These are phyloP conservation scores for Chaetothyriales sp. DNA, from an alignment of 2,329 filamentous ascomycete species.

Conservation along the genomic window DNA sequence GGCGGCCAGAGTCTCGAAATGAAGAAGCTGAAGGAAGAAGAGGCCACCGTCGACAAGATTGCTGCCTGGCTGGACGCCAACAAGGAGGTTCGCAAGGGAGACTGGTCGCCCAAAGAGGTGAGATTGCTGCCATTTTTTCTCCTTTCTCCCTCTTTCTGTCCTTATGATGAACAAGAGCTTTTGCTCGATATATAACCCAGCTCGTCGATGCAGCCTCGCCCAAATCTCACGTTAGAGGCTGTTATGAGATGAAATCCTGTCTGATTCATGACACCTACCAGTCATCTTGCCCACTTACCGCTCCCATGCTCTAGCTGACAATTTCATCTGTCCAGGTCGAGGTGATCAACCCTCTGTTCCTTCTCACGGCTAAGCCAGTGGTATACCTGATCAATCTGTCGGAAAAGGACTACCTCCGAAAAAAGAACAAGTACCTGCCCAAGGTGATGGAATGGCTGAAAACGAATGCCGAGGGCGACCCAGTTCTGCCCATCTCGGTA, in stretches of 20 bases:
- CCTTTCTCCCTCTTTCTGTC: constrained; percentile 11
- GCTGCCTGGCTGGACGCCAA: constrained; percentile 68
- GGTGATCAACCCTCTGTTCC: constrained; percentile 89
- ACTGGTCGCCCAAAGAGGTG: constrained; percentile 93
- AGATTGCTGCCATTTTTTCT: constrained; percentile 25
- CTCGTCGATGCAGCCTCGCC: constrained; percentile 79
- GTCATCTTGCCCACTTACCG: constrained; percentile 6
- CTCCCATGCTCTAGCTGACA: constrained; percentile 5
- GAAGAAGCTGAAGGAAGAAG: constrained; percentile 92
- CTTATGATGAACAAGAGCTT: constrained; percentile 96
- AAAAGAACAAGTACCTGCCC: constrained; percentile 98
- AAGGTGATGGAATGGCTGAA: constrained; percentile 95
- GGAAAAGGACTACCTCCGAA: constrained; percentile 90
- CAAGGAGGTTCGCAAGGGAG: constrained; percentile 84
- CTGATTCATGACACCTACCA: constrained; percentile 38
- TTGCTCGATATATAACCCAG: constrained; percentile 96
- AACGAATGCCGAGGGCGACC: constrained; percentile 70
- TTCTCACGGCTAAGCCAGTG: constrained; percentile 90
- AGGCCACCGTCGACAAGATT: constrained; percentile 83
- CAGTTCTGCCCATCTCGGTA: constrained; percentile 85
- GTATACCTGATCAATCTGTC: constrained; percentile 95
- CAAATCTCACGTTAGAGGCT: constrained; percentile 57
- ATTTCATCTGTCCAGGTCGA: constrained; percentile 52
- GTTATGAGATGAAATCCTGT: constrained; percentile 71
- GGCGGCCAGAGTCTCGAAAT: constrained; percentile 92